Conservation (phyloP, 192 early-diverging fungal genomes). For the Backusella liffmaniae region DNA sequence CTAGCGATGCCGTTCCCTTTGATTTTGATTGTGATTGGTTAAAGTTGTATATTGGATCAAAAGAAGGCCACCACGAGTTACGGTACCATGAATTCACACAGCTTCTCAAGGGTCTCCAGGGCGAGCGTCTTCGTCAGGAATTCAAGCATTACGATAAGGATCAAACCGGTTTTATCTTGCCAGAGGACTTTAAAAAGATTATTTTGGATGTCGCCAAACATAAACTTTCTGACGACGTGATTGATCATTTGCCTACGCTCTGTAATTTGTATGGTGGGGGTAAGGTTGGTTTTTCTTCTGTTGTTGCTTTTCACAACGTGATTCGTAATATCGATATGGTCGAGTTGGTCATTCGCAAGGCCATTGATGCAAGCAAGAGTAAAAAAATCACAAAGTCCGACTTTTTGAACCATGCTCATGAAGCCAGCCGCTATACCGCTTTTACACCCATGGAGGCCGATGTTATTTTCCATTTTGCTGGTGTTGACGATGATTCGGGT, state of each 20-base stretch:
- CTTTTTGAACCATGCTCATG: constrained; percentile 57
- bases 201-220: constrained; percentile 66
- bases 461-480: constrained; percentile 68
- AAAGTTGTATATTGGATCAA: constrained; percentile 64
- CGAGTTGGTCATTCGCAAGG: constrained; percentile 55
- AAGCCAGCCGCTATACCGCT: constrained; percentile 53
- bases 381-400: constrained; percentile 61
- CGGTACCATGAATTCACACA: constrained; percentile 70
- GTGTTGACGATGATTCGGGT: constrained; percentile 47
- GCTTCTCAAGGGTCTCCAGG: constrained; percentile 66
- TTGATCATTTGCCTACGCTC: constrained; percentile 61
- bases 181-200: constrained; percentile 59
- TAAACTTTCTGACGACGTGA: constrained; percentile 62
- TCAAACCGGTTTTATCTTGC: constrained; percentile 57
- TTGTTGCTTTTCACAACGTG: constrained; percentile 62
- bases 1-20: constrained; percentile 58
- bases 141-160: constrained; percentile 72
- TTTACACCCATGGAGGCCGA: constrained; percentile 77
- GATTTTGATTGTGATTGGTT: constrained; percentile 75
- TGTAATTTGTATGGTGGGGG: constrained; percentile 54
- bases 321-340: constrained; percentile 69
- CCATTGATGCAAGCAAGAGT: constrained; percentile 45
- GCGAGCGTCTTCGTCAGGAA: constrained; percentile 67
- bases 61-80: constrained; percentile 51
- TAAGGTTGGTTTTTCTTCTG: constrained; percentile 62